Evolutionary conservation across 495 filamentous ascomycete genomes (phyloP), one percentile per base, ranked within the genome.

Genomic region (Baudoinia panamericana): DNA sequence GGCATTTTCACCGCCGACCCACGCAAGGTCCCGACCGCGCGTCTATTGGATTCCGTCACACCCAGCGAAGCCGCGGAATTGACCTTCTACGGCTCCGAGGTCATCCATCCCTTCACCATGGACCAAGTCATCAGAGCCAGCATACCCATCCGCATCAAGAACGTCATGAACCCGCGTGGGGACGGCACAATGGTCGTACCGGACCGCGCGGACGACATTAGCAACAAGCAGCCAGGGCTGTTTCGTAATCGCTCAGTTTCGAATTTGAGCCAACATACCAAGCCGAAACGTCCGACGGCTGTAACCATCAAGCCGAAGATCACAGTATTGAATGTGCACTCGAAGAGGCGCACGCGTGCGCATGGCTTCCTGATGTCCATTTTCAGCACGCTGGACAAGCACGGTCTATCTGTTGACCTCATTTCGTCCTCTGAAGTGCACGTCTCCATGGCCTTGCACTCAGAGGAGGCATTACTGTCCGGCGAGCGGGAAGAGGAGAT

Each of bases 41-140:
- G 56, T 21, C 53, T 72, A 1, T 53, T 72, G 1, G 57, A 62
- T 18, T 63, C 63, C n/a, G 65, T 72, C 17, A 68, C 67, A 17
- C 62, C 65, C 8, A 57, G 63, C 38, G 68, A 72, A 43, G 68
- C 68, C n/a, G 63, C 67, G 10, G 68, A 72, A 42, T 39, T 72
- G 40, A 72, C 68, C 19, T 70, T 69, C 45, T 72, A 72, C 30
- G 68, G 68, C 31, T 69, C 65, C 35, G 68, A 66, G 58, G 90
- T 97, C 50, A 95, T 97, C 48, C 90, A 97, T 53, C 90, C 90
- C 35, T 80, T 94, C 55, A 97, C 90, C 39, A 96, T 97, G 84
- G 86, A 97, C 62, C 90, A 95, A 57, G 90, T 90, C 36, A 93
- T 96, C 58, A 81, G 77, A 36, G 86, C 88, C 2, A 71, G 72